Conservation (phyloP, 2,329 filamentous ascomycete genomes). For the Pyricularia grisea region DNA sequence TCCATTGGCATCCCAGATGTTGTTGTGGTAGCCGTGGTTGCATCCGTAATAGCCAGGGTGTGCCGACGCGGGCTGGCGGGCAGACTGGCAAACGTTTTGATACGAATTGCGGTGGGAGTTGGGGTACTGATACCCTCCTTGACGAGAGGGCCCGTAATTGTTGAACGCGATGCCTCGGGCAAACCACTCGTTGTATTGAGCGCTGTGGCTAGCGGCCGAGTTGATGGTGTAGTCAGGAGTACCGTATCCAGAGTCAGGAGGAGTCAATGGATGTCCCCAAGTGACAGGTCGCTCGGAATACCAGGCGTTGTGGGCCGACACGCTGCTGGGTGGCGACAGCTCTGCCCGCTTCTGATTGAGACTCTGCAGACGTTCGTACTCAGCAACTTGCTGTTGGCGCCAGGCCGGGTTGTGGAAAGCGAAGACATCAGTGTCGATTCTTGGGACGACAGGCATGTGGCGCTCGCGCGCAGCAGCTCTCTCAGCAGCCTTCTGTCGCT, state of each 20-base stretch:
- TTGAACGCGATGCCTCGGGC: slow-evolving; percentile 23
- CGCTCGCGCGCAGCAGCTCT: slow-evolving; percentile 37
- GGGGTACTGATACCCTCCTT: slow-evolving; percentile 28
- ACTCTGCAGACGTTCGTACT: slow-evolving; percentile 41
- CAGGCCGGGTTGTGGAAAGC: slow-evolving; percentile 29
- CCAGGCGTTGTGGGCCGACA: slow-evolving; percentile 11
- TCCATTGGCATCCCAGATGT: slow-evolving; percentile 40
- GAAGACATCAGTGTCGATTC: slow-evolving; percentile 32
- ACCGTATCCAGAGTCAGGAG: slow-evolving; percentile 52
- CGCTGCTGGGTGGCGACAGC: slow-evolving; percentile 7
- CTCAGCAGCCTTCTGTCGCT: slow-evolving; percentile 31
- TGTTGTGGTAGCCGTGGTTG: slow-evolving; percentile 28
- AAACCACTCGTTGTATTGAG: slow-evolving; percentile 51
- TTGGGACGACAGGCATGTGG: slow-evolving; percentile 36
- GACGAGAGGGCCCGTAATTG: slow-evolving; percentile 15
- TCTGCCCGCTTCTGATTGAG: slow-evolving; percentile 29
- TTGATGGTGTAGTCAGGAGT: slow-evolving; percentile 44
- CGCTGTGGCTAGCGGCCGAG: slow-evolving; percentile 31
- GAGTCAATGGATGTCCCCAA: slow-evolving; percentile 38
- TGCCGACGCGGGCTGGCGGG: slow-evolving; percentile 26
- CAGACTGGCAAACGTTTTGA: slow-evolving; percentile 27
- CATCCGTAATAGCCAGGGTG: slow-evolving; percentile 30
- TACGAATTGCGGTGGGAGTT: slow-evolving; percentile 25
- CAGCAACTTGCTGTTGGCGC: slow-evolving; percentile 44
- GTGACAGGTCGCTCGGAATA: slow-evolving; percentile 22